Conservation (phyloP, 1,284 basidiomycete species). For the Phellopilus nigrolimitatus region DNA sequence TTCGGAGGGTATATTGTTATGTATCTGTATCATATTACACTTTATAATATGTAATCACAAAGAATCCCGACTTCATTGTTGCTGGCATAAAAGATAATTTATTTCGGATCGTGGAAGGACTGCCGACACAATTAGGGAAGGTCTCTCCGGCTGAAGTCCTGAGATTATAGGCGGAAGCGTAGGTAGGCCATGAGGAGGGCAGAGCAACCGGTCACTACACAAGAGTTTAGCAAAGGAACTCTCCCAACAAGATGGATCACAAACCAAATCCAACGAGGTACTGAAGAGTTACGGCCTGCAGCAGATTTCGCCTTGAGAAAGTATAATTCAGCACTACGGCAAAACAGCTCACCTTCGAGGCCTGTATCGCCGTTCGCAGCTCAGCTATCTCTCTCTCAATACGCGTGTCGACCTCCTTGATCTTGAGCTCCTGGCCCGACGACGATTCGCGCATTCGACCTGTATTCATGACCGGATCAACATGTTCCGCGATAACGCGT, state of each 20-base stretch:
- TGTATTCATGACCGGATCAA: constrained; percentile 12
- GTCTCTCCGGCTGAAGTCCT: background rate
- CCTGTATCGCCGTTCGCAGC: constrained; percentile 86
- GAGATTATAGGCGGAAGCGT: constrained; percentile 51
- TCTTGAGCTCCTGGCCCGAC: constrained; percentile 90
- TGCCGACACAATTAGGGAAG: background rate
- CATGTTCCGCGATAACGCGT: background rate
- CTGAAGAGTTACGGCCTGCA: constrained; percentile 74
- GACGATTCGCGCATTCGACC: constrained; percentile 91
- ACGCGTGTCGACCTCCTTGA: constrained; percentile 96
- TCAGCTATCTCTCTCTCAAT: constrained; percentile 97
- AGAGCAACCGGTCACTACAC: constrained; percentile 78
- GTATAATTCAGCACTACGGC: background rate
- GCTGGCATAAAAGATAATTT: background rate
- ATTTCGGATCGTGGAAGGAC: background rate
- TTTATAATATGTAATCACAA: constrained; percentile 5
- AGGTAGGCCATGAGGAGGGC: constrained; percentile 83
- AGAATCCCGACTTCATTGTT: background rate
- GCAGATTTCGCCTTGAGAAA: background rate
- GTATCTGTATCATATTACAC: constrained; percentile 12
- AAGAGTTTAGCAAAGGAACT: constrained; percentile 17
- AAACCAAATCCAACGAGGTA: constrained; percentile 80
- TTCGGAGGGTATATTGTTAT: background rate
- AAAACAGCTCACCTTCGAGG: constrained; percentile 65
- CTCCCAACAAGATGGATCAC: constrained; percentile 29